Evolutionary conservation across 257 asterid genomes (phyloP).

Genomic region (Dorcoceras hygrometricum): DNA sequence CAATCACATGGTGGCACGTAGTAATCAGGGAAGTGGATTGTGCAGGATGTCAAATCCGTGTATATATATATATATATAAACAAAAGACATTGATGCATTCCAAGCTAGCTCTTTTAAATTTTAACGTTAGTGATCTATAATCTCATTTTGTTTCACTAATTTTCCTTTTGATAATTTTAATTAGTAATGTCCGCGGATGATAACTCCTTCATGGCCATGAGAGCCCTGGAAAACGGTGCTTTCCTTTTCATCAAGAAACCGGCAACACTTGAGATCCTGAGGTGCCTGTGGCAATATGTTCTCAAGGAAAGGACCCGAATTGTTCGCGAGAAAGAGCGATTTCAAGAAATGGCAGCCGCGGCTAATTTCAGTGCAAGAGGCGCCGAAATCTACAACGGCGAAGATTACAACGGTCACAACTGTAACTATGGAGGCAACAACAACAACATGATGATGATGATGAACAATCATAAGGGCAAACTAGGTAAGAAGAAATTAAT

Average conservation of each 20-base stretch:
- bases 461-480: conserved; percentile 24
- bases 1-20: too few species aligned
- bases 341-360: not conserved
- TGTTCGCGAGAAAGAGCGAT: conserved; percentile 16
- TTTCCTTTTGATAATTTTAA: not conserved
- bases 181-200: conserved; percentile 39
- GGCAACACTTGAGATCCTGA: conserved; percentile 20
- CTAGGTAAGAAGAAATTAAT: not conserved
- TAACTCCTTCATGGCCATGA: conserved; percentile 25
- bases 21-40: too few species aligned
- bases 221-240: conserved; percentile 37
- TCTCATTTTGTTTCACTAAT: not conserved
- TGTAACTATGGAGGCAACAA: not conserved
- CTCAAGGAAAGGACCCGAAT: conserved; percentile 25
- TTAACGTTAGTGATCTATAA: too few species aligned
- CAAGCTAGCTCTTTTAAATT: too few species aligned
- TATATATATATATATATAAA: too few species aligned
- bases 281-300: conserved; percentile 45
- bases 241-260: conserved; percentile 37
- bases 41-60: too few species aligned
- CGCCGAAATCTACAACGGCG: not conserved
- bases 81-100: too few species aligned
- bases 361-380: conserved; percentile 10
- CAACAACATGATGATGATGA: not conserved
- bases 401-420: conserved; percentile 11